These are phyloP conservation scores for Picea abies DNA, from an alignment of 83 land plant species.

Conservation along the genomic window DNA sequence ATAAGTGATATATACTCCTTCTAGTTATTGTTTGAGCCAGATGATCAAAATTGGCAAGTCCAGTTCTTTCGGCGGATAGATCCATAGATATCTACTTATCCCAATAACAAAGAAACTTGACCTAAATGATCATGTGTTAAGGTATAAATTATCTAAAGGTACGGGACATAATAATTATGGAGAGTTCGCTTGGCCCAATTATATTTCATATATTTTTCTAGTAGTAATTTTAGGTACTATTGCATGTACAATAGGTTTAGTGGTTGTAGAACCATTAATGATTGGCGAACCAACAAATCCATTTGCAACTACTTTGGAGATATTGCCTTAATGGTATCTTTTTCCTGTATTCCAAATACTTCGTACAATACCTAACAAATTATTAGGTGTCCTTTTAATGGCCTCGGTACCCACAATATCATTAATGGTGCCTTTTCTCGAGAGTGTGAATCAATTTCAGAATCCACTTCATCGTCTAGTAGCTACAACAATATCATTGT, in stretches of 20 bases:
- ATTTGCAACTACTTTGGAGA: too few species aligned
- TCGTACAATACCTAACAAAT: background rate
- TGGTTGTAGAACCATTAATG: slow-evolving; percentile 32
- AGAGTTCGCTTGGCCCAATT: slow-evolving; percentile 1
- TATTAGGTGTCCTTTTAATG: background rate
- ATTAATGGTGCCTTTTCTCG: background rate
- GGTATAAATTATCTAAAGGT: background rate
- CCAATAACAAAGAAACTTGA: background rate
- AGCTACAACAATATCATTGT: slow-evolving; percentile 2
- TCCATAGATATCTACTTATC: slow-evolving; percentile 7
- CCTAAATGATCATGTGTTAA: slow-evolving; percentile 7
- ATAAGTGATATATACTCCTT: background rate
- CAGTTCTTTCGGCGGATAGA: background rate
- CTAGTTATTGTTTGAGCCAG: background rate
- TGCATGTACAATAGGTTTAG: slow-evolving; percentile 17
- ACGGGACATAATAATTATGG: background rate
- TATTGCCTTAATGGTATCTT: too few species aligned
- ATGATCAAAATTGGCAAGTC: slow-evolving; percentile 14
- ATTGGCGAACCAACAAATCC: too few species aligned
- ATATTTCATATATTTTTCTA: slow-evolving; percentile 15
- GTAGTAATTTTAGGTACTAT: slow-evolving; percentile 19
- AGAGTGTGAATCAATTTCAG: slow-evolving; percentile 15
- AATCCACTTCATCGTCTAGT: slow-evolving; percentile 12
- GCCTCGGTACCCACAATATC: background rate
- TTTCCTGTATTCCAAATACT: too few species aligned